Conservation (phyloP, 2,329 filamentous ascomycete species). For the Pseudogymnoascus pannorum region DNA sequence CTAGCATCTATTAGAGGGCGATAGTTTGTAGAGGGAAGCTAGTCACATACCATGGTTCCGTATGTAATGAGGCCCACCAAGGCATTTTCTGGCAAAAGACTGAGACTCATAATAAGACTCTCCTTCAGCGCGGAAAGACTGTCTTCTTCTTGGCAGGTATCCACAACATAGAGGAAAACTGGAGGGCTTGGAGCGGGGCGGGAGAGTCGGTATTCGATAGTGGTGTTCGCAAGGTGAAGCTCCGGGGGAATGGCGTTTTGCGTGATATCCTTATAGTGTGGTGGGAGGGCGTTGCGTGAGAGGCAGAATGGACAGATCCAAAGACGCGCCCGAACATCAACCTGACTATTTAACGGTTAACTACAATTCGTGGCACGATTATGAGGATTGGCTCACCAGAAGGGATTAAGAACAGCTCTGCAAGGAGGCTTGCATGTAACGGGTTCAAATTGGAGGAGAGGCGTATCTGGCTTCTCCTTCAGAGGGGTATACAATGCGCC, state of each 20-base stretch:
- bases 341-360: constrained; percentile 50
- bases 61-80: constrained; percentile 79
- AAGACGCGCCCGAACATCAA: constrained; percentile 73
- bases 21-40: constrained; percentile 13
- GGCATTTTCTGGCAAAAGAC: constrained; percentile 71
- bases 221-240: constrained; percentile 73
- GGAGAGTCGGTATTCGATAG: constrained; percentile 80
- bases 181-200: constrained; percentile 77
- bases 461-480: constrained; percentile 88
- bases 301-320: constrained; percentile 90
- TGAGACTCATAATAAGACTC: constrained; percentile 79
- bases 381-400: constrained; percentile 58
- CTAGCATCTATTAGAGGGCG: constrained; percentile 36
- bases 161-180: constrained; percentile 81
- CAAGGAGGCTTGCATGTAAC: constrained; percentile 96
- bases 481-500: constrained; percentile 91
- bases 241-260: constrained; percentile 76
- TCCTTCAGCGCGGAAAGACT: constrained; percentile 77
- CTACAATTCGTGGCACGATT: constrained; percentile 13
- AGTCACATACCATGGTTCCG: constrained; percentile 72
- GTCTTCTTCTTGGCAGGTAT: constrained; percentile 84
- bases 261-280: constrained; percentile 86
- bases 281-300: constrained; percentile 72
- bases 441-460: constrained; percentile 88
- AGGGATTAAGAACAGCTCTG: constrained; percentile 91